Evolutionary conservation across 129 eudicot genomes (phyloP), one percentile per base, ranked within the genome.

Genomic region (Escallonia herrerae): DNA sequence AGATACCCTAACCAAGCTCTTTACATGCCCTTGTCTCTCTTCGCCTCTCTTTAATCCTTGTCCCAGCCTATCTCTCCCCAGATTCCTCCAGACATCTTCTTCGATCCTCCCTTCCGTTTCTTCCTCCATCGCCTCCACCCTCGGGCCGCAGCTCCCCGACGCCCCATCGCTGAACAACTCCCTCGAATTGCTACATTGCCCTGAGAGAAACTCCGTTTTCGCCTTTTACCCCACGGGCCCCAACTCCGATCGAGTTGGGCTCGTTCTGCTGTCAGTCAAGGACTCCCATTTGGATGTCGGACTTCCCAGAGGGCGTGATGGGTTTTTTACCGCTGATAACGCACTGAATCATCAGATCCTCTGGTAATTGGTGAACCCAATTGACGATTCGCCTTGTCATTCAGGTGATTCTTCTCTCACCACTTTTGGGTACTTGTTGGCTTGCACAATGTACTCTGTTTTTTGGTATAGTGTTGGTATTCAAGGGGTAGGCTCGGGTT

Each of bases 201-300:
- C 77, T 5, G 77, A 67, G 53, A 57, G 66, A 0, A 43, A 62
- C 68, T 66, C 47, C 7, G 64, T 64, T 65, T 3, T 86, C 2
- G 77, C 77, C 3, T 79, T 86, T 63, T 86, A 67, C 63, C 82
- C 86, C 8, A 74, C 82, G 0, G 94, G 94, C 40, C 15, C 55
- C 5, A 80, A 82, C 39, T 81, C 73, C 0, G 80, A 82, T 54
- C 55, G 60, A 52, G 74, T 86, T 11, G 94, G 94, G 58, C 82
- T 74, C 62, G 50, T 86, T 38, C 15, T 79, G 11, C 48, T 82
- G 57, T 41, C 77, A 3, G 61, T 77, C 14, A 66, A 68, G 47
- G 56, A 66, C 72, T 69, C 75, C 2, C 56, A 7, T 7, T 38
- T 82, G 72, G 58, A 4, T 7, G 79, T 60, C 40, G 65, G 63